A percentile compares a stretch with the other conserved stretches of the same genome.
Conservation (phyloP, 805 yeast genomes). For the Nakazawaea peltata region DNA sequence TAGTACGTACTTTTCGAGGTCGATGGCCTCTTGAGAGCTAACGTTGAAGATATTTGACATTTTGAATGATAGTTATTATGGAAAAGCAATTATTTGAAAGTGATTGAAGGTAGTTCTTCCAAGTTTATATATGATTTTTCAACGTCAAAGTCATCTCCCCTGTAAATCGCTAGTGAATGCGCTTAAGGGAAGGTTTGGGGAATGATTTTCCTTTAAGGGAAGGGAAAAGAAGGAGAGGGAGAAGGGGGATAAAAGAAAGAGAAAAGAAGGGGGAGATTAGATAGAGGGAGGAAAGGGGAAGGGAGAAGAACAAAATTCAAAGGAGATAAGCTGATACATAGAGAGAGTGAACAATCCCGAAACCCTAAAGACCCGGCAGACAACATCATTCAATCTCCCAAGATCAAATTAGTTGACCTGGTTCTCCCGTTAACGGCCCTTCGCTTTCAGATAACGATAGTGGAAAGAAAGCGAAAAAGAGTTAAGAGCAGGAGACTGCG, state of each 20-base stretch:
- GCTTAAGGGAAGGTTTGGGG: constrained; percentile 10
- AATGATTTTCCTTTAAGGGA: not conserved
- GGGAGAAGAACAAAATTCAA: not conserved
- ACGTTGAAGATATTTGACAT: constrained; percentile 10
- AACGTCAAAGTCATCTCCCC: too few species aligned
- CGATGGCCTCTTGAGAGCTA: constrained; percentile 8
- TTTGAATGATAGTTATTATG: not conserved
- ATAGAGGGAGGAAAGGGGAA: not conserved
- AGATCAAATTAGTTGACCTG: too few species aligned
- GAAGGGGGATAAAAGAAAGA: not conserved
- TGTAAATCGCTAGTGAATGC: constrained; percentile 7
- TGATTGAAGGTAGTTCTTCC: too few species aligned
- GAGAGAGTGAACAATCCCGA: not conserved
- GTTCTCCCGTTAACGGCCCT: too few species aligned
- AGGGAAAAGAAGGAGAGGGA: not conserved
- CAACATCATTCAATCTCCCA: too few species aligned
- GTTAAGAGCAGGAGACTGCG: not conserved
- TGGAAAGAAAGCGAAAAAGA: too few species aligned
- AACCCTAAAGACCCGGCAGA: too few species aligned
- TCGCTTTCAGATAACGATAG: too few species aligned
- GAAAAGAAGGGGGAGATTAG: not conserved
- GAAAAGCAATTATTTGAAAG: too few species aligned
- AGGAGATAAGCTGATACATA: not conserved
- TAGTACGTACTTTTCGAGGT: constrained; percentile 9
- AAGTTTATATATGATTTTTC: too few species aligned